Evolutionary conservation across 2,329 filamentous ascomycete species (phyloP), one percentile per base, ranked within the genome.

Genomic region (Albophoma yamanashiensis): DNA sequence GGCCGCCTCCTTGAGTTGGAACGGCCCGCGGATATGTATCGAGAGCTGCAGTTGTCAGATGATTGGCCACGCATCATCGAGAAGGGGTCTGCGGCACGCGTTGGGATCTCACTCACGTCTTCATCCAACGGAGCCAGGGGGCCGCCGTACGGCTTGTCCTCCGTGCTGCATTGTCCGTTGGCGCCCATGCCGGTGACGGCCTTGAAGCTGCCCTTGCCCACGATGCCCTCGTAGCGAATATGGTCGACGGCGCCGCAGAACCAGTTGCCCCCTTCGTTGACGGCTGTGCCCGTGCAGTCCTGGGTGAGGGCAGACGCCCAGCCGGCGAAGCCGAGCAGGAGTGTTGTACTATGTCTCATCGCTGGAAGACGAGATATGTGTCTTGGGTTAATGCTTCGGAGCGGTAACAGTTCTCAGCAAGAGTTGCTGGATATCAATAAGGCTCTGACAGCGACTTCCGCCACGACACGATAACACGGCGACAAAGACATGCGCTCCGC

Each of bases 1-100:
- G 14, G 88, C 89, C 59, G 91, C 78, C 65, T 89, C 81, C 68
- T 84, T 84, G 39, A 92, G 70, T 45, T 81, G 74, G 65, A 89
- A 71, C 1, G 89, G 89, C 3, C 89, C 89, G 65, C 89, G 86
- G 68, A 92, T 79, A 70, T 91, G 86, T 63, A 90, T 73, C 1
- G 88, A 89, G 38, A 92, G 77, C 88, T 91, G 62, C 0, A 36
- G 43, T 36, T 25, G 58, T 62, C 9, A 62, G 61, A 34, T 14
- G 17, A 6, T 8, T 22, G 31, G 20, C 36, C 50, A 36, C 50
- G 22, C 3, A n/a, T 27, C 50, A 52, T 34, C 27, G 20, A n/a
- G 27, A 3, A 12, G 20, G 31, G 11, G n/a, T n/a, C 38, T 38
- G 1, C 31, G 20, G 8, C 11, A 14, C 11, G 20, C 8, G 17